Evolutionary conservation across 148 eudicot genomes (phyloP).

Genomic region (Pharnaceum exiguum): DNA sequence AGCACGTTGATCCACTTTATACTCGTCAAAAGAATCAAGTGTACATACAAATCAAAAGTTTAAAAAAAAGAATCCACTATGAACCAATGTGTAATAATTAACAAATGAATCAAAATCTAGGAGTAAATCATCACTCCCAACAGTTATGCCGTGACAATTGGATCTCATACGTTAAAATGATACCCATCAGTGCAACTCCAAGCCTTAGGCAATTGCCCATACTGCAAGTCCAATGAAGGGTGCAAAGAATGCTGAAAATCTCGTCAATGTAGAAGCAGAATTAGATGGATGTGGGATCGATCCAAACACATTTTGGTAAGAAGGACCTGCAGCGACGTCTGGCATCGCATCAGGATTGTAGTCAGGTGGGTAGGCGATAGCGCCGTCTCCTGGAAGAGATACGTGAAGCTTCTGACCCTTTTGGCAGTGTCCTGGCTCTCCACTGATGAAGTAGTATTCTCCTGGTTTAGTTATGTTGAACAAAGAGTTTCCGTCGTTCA

Average conservation of each 20-base stretch:
- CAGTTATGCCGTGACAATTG: background rate
- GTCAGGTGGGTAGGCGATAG: constrained; percentile 31
- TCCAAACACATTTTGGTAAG: constrained; percentile 58
- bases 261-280: constrained; percentile 27
- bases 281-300: constrained; percentile 55
- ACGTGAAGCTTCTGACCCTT: constrained; percentile 76
- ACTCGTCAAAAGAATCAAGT: background rate
- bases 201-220: constrained; percentile 8
- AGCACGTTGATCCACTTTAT: background rate
- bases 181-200: too few relatives aligned
- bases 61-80: background rate
- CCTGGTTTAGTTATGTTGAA: constrained; percentile 63
- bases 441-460: constrained; percentile 79
- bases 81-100: background rate
- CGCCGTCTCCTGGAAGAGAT: constrained; percentile 52
- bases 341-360: constrained; percentile 22
- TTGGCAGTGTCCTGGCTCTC: constrained; percentile 48
- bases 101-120: background rate
- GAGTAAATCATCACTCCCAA: background rate
- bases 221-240: constrained; percentile 13
- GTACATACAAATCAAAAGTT: constrained; percentile 11
- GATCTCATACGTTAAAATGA: constrained; percentile 11
- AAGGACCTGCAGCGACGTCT: constrained; percentile 34
- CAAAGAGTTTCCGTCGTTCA: constrained; percentile 82
- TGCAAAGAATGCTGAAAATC: constrained; percentile 5